phyloP scores from a whole-genome alignment of 177 flowering plant genomes.

The Telopea speciosissima region DNA sequence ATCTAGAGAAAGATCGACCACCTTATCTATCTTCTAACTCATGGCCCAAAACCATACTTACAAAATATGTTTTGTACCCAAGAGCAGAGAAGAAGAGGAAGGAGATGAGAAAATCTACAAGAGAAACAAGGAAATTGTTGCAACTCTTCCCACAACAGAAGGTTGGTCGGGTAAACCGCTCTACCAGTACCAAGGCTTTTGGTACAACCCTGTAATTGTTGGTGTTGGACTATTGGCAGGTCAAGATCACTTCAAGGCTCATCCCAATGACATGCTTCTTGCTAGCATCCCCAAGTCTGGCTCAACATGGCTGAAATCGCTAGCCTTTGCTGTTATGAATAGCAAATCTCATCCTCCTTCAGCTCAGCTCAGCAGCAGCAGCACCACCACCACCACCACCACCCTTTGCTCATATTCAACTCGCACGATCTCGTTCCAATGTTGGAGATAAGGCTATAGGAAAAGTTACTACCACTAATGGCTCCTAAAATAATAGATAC shows the following conservation, averaged over 20 bases:
- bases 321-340: neutral
- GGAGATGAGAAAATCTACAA: too few relatives aligned
- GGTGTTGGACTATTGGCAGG: neutral
- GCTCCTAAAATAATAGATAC: too few relatives aligned
- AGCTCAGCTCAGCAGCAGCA: too few relatives aligned
- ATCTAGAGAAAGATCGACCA: too few relatives aligned
- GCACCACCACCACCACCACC: too few relatives aligned
- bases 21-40: too few relatives aligned
- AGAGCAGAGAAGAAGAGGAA: too few relatives aligned
- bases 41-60: too few relatives aligned
- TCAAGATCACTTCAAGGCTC: slow-evolving; percentile 1
- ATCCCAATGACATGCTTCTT: neutral
- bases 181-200: slow-evolving; percentile 2
- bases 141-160: neutral
- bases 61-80: too few relatives aligned
- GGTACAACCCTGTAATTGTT: neutral
- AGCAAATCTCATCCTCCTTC: neutral
- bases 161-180: neutral
- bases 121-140: neutral
- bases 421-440: neutral
- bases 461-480: too few relatives aligned
- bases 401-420: neutral
- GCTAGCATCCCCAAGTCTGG: slow-evolving; percentile 1
- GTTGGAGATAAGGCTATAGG: neutral
- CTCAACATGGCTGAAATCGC: slow-evolving; percentile 3